Base-by-base conservation (phyloP, 495 filamentous ascomycete genomes). In the Gamarada debralockiae region DNA sequence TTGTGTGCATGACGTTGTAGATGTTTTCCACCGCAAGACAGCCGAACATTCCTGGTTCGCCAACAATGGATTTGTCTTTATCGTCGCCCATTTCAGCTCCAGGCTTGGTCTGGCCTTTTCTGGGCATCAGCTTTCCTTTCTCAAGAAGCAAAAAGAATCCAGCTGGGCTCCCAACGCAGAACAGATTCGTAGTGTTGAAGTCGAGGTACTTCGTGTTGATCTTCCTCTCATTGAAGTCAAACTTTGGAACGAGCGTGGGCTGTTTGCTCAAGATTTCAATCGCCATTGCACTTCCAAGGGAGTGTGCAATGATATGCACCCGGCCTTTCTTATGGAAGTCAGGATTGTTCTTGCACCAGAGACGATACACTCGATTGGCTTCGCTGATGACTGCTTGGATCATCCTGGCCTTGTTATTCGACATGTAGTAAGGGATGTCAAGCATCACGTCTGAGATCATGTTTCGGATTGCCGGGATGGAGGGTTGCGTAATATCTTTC, bases 401-500 rank as follows among this genome's bases (percentile, higher is more conserved):
- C 91, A 98, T 97, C 68, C 89, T 95, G 1, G 85, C 82, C 59
- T 97, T 93, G 68, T 96, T 93, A 59, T 93, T 87, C 1, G 92
- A 96, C 56, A 98, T 81, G 68, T 97, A 98, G 60, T 95, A 96
- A 0, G 93, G 93, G 29, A 98, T 90, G 64, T 98, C 93, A 4
- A 96, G 82, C 89, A 98, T 95, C 50, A 98, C 90, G 65, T 98
- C 93, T 48, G 87, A 91, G 55, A 98, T 91, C 57, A 98, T 77
- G 57, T 86, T 87, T 9, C 93, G 83, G 0, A 98, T 85, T 3
- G 87, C 88, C 0, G 92, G 90, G 42, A 98, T 86, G 0, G 90
- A 89, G n/a, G 83, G 77, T 0, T 89, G 91, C 3, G 93, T 96
- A 56, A 98, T 96, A 64, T 97, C 91, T 55, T 89, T 80, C 2